Evolutionary conservation across 257 asterid species (phyloP), one percentile per base, ranked within the genome.

Genomic region (Ballota nigra): DNA sequence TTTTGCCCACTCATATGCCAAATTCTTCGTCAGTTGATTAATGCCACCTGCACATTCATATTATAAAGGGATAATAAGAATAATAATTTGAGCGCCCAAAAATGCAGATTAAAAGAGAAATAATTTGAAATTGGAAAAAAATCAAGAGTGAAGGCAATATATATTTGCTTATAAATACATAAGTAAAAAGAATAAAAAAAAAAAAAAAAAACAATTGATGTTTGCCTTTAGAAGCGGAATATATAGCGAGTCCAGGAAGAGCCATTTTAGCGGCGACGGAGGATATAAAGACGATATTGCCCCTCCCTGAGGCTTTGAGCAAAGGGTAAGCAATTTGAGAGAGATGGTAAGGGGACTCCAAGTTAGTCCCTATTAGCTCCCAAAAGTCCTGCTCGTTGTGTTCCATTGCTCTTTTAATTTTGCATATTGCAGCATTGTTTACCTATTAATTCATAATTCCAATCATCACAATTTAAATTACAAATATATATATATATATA

Each of bases 311-410:
- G 52, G 78, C 80, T 45, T 81, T 86, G 19, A 83, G 73, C 68
- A 86, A 41, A 13, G 85, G 87, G 34, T 86, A 49, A 40, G 88
- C 86, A 45, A 81, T 72, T 75, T 86, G 91, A 63, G 77, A 83
- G 31, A 83, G 74, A 62, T 81, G 79, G 52, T 43, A 75, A 45
- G 80, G 75, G 12, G 91, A 77, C 80, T 81, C 85, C 73, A 86
- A 49, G 53, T 83, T 86, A 20, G 85, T 79, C 2, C 78, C 84
- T 65, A 86, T 83, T 3, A 81, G 71, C 3, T 29, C 73, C 31
- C 75, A 38, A 57, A 79, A 81, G 53, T 86, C 89, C 24, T 85
- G 77, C 41, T 79, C 78, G 3, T 72, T 76, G 68, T 72, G 40
- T 2, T 84, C 85, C 47, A 4, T 26, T 23, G 84, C 82, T 66